phyloP scores from a whole-genome alignment of 441 rosid genomes.

The Sinapis alba region DNA sequence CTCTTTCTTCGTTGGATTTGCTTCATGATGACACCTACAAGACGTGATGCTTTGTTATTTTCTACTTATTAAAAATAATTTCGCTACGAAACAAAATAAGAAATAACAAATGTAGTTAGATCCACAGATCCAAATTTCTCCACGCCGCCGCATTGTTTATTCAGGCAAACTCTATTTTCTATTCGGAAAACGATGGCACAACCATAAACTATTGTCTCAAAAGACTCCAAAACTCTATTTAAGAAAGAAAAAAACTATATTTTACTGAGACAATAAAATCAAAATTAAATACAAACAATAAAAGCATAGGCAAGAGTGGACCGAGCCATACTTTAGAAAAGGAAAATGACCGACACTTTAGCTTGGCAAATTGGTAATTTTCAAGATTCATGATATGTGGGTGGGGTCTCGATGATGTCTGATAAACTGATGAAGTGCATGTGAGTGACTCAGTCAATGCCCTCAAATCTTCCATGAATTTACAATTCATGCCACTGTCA shows the following conservation, averaged over 20 bases:
- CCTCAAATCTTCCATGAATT: slow-evolving; percentile 15
- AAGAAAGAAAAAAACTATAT: not conserved
- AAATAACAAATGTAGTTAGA: slow-evolving; percentile 31
- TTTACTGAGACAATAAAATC: not conserved
- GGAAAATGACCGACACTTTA: slow-evolving; percentile 36
- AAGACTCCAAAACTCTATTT: slow-evolving; percentile 23
- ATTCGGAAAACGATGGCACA: slow-evolving; percentile 10
- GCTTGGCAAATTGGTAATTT: slow-evolving; percentile 25
- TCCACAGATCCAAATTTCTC: slow-evolving; percentile 34
- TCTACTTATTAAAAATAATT: not conserved
- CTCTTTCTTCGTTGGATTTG: slow-evolving; percentile 12
- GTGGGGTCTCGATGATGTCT: slow-evolving; percentile 33
- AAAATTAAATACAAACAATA: slow-evolving; percentile 18
- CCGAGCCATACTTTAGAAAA: slow-evolving; percentile 30
- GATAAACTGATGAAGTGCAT: slow-evolving; percentile 28
- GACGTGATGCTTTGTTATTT: slow-evolving; percentile 24
- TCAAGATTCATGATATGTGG: slow-evolving; percentile 1
- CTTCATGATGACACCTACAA: slow-evolving; percentile 31
- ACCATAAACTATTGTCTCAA: slow-evolving; percentile 30
- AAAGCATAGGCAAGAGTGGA: slow-evolving; percentile 36
- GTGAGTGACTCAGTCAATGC: slow-evolving; percentile 22
- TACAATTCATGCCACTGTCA: slow-evolving; percentile 38
- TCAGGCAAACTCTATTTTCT: slow-evolving; percentile 16
- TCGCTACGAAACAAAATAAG: slow-evolving; percentile 14
- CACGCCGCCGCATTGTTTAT: slow-evolving; percentile 39